Percentiles rank a stretch among this genome's conserved stretches.
Conservation (phyloP, 2,329 filamentous ascomycete species). For the Fusarium sulawesiense region DNA sequence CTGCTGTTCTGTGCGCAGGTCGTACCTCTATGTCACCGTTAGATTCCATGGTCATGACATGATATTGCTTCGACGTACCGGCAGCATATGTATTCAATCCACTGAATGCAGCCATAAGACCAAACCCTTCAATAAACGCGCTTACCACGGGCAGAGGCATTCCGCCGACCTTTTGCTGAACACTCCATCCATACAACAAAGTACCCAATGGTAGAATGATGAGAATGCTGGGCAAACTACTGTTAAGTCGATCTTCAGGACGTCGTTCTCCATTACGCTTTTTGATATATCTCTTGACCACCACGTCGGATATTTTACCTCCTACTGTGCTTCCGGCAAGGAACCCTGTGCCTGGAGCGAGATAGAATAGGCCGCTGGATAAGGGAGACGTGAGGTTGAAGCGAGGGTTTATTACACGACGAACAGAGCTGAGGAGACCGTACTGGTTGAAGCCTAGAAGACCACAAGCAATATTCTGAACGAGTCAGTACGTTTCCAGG, state of each 20-base stretch:
- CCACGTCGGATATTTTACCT: slow-evolving; percentile 59
- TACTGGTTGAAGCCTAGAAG: slow-evolving; percentile 55
- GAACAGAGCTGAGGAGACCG: slow-evolving; percentile 69
- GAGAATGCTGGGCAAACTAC: slow-evolving; percentile 47
- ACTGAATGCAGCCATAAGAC: slow-evolving; percentile 53
- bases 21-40: slow-evolving; percentile 29
- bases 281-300: slow-evolving; percentile 54
- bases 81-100: slow-evolving; percentile 55
- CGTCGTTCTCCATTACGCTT: slow-evolving; percentile 50
- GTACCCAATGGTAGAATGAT: slow-evolving; percentile 48
- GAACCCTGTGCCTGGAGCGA: slow-evolving; percentile 75
- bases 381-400: slow-evolving; percentile 72
- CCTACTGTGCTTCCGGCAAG: slow-evolving; percentile 73
- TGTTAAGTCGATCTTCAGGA: slow-evolving; percentile 50
- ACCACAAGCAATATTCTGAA: slow-evolving; percentile 44
- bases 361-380: slow-evolving; percentile 74
- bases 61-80: slow-evolving; percentile 35
- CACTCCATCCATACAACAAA: slow-evolving; percentile 52
- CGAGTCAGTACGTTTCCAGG: fast-evolving
- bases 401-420: slow-evolving; percentile 76
- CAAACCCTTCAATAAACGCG: slow-evolving; percentile 49
- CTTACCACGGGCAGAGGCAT: slow-evolving; percentile 51
- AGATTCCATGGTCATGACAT: neutral
- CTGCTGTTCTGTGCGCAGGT: slow-evolving; percentile 40
- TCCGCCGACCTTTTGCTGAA: slow-evolving; percentile 49